These are phyloP conservation scores for Pyrus communis DNA, from an alignment of 306 rosid genomes.

Conservation along the genomic window DNA sequence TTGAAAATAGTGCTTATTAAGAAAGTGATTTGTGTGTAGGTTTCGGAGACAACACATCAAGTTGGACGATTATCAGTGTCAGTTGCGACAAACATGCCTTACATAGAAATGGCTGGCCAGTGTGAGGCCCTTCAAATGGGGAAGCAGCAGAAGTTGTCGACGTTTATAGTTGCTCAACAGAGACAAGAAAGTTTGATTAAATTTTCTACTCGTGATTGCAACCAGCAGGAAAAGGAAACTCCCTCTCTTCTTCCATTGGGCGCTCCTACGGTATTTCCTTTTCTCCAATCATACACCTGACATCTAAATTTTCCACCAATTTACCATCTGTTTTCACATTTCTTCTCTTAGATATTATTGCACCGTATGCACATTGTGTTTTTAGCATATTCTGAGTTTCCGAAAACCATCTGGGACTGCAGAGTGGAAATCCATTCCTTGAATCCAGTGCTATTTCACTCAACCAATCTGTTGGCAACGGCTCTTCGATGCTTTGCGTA, in stretches of 20 bases:
- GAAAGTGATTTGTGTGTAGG: constrained; percentile 30
- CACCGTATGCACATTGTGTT: not conserved
- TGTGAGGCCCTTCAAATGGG: constrained; percentile 69
- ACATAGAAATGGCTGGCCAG: constrained; percentile 75
- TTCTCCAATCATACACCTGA: no score
- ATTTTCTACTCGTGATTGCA: constrained; percentile 17
- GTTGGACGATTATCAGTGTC: constrained; percentile 67
- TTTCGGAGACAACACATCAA: constrained; percentile 48
- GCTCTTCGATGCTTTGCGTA: constrained; percentile 41
- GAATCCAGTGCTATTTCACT: constrained; percentile 30
- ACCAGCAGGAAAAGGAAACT: constrained; percentile 26
- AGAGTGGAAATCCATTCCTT: constrained; percentile 60
- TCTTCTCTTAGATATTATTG: not conserved
- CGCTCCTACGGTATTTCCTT: constrained; percentile 28
- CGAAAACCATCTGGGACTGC: constrained; percentile 24
- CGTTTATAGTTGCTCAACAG: constrained; percentile 37
- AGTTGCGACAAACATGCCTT: constrained; percentile 56
- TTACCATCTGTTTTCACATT: no score
- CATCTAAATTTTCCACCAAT: no score
- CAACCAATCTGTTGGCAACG: constrained; percentile 21
- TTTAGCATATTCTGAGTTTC: not conserved
- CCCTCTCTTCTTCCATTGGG: constrained; percentile 15
- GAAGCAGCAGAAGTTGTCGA: constrained; percentile 63
- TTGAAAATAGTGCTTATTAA: not conserved
- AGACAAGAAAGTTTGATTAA: constrained; percentile 29